phyloP scores from a whole-genome alignment of 805 yeast species.

The Metschnikowia santaceciliae region DNA sequence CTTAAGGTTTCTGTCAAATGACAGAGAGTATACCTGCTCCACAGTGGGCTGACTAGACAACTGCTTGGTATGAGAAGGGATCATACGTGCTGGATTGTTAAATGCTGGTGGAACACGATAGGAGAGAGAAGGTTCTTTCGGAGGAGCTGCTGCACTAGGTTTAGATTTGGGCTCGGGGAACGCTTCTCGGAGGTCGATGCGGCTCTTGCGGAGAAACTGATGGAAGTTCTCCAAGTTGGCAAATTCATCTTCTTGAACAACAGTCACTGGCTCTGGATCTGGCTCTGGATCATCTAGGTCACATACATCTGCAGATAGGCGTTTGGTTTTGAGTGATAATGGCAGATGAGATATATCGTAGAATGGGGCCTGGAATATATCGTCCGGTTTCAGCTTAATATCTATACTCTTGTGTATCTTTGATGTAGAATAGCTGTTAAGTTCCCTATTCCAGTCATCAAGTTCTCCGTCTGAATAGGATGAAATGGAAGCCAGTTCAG shows the following conservation, averaged over 20 bases:
- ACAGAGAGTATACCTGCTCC: slow-evolving; percentile 25
- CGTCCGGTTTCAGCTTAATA: neutral
- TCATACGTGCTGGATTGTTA: slow-evolving; percentile 35
- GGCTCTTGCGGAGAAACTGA: slow-evolving; percentile 30
- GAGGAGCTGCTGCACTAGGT: slow-evolving; percentile 11
- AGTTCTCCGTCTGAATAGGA: neutral
- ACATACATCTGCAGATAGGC: neutral
- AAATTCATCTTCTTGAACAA: neutral
- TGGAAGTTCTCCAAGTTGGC: slow-evolving; percentile 23
- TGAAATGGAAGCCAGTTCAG: slow-evolving; percentile 1
- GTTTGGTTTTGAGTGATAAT: slow-evolving; percentile 3
- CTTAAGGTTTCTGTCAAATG: slow-evolving; percentile 10
- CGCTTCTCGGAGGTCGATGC: slow-evolving; percentile 27
- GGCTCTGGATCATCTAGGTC: slow-evolving; percentile 7
- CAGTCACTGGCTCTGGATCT: neutral
- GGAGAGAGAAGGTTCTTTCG: neutral
- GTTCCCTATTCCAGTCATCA: neutral
- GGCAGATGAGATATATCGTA: slow-evolving; percentile 8
- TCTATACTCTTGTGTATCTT: neutral
- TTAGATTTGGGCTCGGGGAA: slow-evolving; percentile 26
- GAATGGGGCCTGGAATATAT: neutral
- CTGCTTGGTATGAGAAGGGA: slow-evolving; percentile 12
- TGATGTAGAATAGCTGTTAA: neutral
- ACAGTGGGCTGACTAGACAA: slow-evolving; percentile 24
- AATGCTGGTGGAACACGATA: slow-evolving; percentile 19